Evolutionary conservation across 2,329 filamentous ascomycete species (phyloP).

Genomic region (Lanzia echinophila): DNA sequence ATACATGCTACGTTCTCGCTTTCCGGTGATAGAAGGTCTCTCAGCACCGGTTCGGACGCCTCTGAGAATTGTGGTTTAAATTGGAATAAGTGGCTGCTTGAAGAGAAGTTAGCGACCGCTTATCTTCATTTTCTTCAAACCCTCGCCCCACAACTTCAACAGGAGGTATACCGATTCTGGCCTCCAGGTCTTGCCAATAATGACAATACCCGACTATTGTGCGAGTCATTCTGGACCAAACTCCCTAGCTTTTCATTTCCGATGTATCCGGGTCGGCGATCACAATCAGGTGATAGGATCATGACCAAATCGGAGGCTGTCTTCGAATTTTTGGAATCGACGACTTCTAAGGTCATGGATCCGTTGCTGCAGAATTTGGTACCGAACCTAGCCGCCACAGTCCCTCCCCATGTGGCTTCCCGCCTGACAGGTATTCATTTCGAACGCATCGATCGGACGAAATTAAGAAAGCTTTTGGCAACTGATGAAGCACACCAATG

Average conservation of each 20-base stretch:
- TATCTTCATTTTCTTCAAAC: constrained; percentile 24
- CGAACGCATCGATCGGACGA: constrained; percentile 14
- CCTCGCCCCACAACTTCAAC: constrained; percentile 9
- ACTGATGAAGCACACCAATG: not conserved
- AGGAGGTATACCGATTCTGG: constrained; percentile 20
- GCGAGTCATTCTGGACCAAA: constrained; percentile 19
- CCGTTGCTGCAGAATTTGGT: constrained; percentile 14
- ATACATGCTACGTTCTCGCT: constrained; percentile 29
- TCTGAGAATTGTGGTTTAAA: constrained; percentile 11
- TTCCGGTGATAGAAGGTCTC: constrained; percentile 26
- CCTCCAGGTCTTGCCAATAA: constrained; percentile 13
- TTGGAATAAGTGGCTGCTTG: constrained; percentile 26
- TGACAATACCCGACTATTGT: constrained; percentile 14
- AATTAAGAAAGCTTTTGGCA: constrained; percentile 18
- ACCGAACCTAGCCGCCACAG: constrained; percentile 15
- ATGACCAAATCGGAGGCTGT: constrained; percentile 17
- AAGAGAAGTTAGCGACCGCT: constrained; percentile 18
- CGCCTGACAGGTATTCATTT: constrained; percentile 10
- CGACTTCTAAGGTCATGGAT: constrained; percentile 10
- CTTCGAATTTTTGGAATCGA: constrained; percentile 20
- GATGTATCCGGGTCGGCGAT: constrained; percentile 19
- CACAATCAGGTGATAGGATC: not conserved
- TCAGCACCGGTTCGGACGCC: constrained; percentile 17
- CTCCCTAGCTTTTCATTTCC: constrained; percentile 12
- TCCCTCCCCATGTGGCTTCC: constrained; percentile 10